These are phyloP conservation scores for Lentinus brumalis DNA, from an alignment of 768 basidiomycete genomes.

Conservation along the genomic window DNA sequence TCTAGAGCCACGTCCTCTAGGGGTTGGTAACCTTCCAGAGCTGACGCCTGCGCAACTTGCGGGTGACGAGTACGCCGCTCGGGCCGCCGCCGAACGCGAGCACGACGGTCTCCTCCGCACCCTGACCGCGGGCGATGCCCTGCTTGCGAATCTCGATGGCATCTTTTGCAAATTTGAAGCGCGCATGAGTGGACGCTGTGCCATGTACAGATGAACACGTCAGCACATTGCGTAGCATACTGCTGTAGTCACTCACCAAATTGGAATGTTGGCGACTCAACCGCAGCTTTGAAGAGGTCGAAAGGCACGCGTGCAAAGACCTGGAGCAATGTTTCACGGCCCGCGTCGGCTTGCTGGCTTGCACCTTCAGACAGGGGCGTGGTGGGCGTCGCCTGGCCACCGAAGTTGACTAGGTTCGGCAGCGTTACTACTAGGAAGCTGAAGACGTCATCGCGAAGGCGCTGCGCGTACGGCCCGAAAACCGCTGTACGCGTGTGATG, in stretches of 20 bases:
- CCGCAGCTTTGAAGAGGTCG: constrained; percentile 81
- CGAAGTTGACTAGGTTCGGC: constrained; percentile 62
- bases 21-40: constrained; percentile 44
- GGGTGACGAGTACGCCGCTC: constrained; percentile 81
- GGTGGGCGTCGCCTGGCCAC: constrained; percentile 30
- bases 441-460: constrained; percentile 75
- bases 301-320: constrained; percentile 83
- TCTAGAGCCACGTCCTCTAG: neutral
- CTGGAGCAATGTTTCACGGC: constrained; percentile 71
- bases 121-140: constrained; percentile 67
- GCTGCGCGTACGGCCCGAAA: constrained; percentile 77
- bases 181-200: constrained; percentile 79
- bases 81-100: constrained; percentile 80
- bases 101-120: constrained; percentile 89
- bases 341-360: constrained; percentile 35
- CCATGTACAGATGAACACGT: neutral
- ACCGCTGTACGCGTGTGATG: constrained; percentile 49
- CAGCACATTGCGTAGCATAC: neutral
- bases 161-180: constrained; percentile 92
- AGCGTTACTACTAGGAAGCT: constrained; percentile 76
- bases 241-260: constrained; percentile 54
- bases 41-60: constrained; percentile 66
- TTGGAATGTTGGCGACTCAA: constrained; percentile 78
- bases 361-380: constrained; percentile 40
- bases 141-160: constrained; percentile 83